Evolutionary conservation across 2,329 filamentous ascomycete genomes (phyloP).

Genomic region (Cladosporium velox): DNA sequence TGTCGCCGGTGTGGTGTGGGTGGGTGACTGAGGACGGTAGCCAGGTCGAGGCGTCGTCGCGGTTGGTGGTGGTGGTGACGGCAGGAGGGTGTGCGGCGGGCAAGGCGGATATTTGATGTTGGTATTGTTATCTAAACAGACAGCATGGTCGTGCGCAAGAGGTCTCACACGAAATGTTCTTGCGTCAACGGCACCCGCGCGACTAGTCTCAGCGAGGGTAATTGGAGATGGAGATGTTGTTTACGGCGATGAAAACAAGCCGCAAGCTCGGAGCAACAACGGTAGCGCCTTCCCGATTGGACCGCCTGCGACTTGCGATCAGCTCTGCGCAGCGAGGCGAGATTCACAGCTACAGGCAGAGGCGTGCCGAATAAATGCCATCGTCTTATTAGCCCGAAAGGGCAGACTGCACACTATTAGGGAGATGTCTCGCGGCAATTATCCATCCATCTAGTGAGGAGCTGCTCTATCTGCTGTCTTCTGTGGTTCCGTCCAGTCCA

Average conservation of each 20-base stretch:
- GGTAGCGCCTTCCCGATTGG: constrained; percentile 1
- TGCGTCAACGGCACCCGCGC: constrained; percentile 18
- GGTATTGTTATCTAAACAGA: constrained; percentile 21
- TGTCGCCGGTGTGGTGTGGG: constrained; percentile 6
- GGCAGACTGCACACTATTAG: not conserved
- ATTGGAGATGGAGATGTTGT: constrained; percentile 17
- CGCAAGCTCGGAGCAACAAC: constrained; percentile 6
- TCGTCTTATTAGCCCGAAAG: not conserved
- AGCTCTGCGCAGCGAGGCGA: not conserved
- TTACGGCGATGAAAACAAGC: constrained; percentile 12
- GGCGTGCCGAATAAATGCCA: not conserved
- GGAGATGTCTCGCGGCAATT: not conserved
- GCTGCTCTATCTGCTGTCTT: not conserved
- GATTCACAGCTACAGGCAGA: not conserved
- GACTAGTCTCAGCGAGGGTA: constrained; percentile 17
- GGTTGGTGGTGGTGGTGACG: constrained; percentile 5
- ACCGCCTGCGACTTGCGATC: not conserved
- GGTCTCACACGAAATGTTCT: constrained; percentile 19
- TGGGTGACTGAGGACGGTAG: not conserved
- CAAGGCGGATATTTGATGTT: constrained; percentile 16
- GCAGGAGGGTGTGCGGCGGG: constrained; percentile 7
- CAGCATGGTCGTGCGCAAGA: constrained; percentile 21
- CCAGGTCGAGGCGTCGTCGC: constrained; percentile 9
- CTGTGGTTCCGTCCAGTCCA: not conserved
- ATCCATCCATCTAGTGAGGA: not conserved